Evolutionary conservation across 2,329 filamentous ascomycete species (phyloP), one percentile per base, ranked within the genome.

Genomic region (Colletotrichum falcatum): DNA sequence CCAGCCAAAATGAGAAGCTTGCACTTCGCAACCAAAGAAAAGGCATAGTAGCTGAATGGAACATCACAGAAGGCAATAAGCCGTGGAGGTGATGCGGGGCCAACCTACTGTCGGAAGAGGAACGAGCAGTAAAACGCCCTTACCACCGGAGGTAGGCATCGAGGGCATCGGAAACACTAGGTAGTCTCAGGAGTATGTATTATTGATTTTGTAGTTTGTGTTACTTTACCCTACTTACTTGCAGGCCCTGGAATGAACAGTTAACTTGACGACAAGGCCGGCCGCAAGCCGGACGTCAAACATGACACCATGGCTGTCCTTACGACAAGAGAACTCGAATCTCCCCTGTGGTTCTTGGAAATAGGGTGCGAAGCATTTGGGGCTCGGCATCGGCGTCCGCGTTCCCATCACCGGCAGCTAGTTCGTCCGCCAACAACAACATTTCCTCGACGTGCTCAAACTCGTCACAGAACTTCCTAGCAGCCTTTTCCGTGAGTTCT

Each of bases 391-490:
- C 75, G 9, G 72, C 76, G 11, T 72, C 70, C 14, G 46, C 58
- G 18, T 61, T 30, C 75, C 66, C 53, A 76, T 73, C 56, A 80
- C 79, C 5, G 71, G 73, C 73, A 79, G 48, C 72, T 48, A 48
- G 69, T 5, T 82, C 81, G 72, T 85, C 84, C 33, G 81, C 81
- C 7, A 81, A 78, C 39, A 84, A 78, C 42, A 90, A 81, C 63
- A 85, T 78, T 61, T 83, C 81, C 75, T 90, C 88, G 2, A 88
- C 77, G 61, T 85, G 83, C 76, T 88, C 94, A 81, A 98, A 99
- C 75, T 96, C 93, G 39, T 88, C 86, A 74, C 94, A 97, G 81
- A 99, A 99, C 63, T 84, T 87, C 74, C 94, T 91, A 0, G 94
- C 93, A 0, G 95, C 95, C 73, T 92, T 89, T 75, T 97, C 93